A percentile compares a stretch with the other conserved stretches of the same genome.
Evolutionary conservation across 495 filamentous ascomycete species (phyloP).

Genomic region (Aspergillus mulundensis): DNA sequence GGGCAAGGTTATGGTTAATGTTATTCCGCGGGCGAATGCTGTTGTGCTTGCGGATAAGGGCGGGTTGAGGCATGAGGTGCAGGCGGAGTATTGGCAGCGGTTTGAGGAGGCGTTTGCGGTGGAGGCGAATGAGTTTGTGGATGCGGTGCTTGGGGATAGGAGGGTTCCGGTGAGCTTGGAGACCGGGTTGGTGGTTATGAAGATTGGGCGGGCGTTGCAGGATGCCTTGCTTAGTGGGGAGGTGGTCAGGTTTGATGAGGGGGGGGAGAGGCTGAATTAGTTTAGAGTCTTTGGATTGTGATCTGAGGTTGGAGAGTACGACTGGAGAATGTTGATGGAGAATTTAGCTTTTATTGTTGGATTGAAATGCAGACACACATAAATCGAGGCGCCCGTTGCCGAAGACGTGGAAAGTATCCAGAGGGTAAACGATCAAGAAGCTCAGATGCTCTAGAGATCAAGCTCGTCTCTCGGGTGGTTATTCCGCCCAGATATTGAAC

Average conservation of each 20-base stretch:
- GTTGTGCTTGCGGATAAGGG: conserved; percentile 46
- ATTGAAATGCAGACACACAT: too few species aligned
- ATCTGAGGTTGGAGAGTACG: too few species aligned
- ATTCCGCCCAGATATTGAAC: too few species aligned
- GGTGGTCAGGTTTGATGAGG: conserved; percentile 54
- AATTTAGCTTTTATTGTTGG: too few species aligned
- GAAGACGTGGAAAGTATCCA: too few species aligned
- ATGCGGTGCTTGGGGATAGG: conserved; percentile 13
- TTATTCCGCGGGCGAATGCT: conserved; percentile 45
- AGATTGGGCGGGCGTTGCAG: conserved; percentile 57
- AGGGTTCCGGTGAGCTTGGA: conserved; percentile 49
- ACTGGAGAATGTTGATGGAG: too few species aligned
- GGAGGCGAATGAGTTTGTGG: background rate
- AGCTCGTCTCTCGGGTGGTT: too few species aligned
- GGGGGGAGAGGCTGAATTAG: conserved; percentile 21
- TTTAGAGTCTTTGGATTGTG: too few species aligned
- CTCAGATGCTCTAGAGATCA: too few species aligned
- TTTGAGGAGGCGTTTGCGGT: conserved; percentile 39
- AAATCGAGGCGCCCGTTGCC: too few species aligned
- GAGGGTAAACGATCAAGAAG: too few species aligned
- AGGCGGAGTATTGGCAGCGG: conserved; percentile 53
- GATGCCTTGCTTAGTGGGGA: conserved; percentile 50
- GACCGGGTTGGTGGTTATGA: conserved; percentile 53
- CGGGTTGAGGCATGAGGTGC: conserved; percentile 55
- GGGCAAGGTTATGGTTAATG: conserved; percentile 56